These are phyloP conservation scores for Chrysanthemum makinoi DNA, from an alignment of 129 eudicot genomes.

Conservation along the genomic window DNA sequence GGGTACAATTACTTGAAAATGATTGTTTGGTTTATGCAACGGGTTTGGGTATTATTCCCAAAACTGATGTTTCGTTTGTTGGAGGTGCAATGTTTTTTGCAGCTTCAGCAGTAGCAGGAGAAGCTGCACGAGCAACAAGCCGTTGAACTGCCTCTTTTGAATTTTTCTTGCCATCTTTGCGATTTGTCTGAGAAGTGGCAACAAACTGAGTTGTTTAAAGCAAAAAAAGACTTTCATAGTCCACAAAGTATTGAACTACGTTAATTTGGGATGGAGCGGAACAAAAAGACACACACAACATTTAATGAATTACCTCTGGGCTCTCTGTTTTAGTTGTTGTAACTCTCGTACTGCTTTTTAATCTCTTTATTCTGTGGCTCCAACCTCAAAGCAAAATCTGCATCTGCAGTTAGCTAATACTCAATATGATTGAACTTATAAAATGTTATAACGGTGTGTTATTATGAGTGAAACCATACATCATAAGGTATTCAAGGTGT, in stretches of 20 bases:
- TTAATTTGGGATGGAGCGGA: too few relatives aligned
- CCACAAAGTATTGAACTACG: background rate
- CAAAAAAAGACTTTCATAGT: background rate
- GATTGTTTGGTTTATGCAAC: too few relatives aligned
- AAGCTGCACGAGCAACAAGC: conserved; percentile 92
- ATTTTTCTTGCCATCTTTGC: conserved; percentile 51
- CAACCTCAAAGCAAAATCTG: conserved; percentile 87
- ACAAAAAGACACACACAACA: too few relatives aligned
- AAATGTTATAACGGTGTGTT: conserved; percentile 2
- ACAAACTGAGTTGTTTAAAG: background rate
- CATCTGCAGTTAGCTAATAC: conserved; percentile 49
- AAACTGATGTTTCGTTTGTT: too few relatives aligned
- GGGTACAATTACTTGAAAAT: too few relatives aligned
- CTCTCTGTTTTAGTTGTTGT: too few relatives aligned
- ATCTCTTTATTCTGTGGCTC: conserved; percentile 93
- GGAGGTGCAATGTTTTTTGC: conserved; percentile 76
- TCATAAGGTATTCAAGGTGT: background rate
- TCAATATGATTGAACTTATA: conserved; percentile 1
- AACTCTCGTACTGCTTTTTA: conserved; percentile 57
- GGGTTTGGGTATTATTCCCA: too few relatives aligned
- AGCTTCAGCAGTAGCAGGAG: conserved; percentile 80
- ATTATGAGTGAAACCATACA: background rate
- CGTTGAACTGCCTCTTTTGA: conserved; percentile 63
- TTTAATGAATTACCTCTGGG: too few relatives aligned
- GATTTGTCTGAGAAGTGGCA: conserved; percentile 39